phyloP scores from a whole-genome alignment of 139 green algal species.

The Chlorokybus atmophyticus region DNA sequence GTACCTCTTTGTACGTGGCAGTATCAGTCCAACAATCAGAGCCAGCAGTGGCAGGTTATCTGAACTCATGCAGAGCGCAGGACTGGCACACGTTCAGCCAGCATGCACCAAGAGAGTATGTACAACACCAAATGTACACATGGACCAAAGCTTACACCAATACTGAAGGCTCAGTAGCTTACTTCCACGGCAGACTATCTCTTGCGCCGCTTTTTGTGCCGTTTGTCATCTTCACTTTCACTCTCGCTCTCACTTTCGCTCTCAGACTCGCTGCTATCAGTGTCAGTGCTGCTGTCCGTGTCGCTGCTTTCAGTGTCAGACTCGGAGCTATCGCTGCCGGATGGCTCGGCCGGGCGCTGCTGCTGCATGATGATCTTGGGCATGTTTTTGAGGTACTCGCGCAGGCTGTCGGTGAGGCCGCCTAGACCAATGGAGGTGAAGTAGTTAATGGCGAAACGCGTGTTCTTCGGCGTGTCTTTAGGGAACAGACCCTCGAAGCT shows the following conservation, averaged over 20 bases:
- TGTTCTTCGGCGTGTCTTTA: conserved; percentile 63
- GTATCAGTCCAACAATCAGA: too few relatives aligned
- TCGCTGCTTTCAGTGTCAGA: not conserved
- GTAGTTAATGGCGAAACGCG: conserved; percentile 99
- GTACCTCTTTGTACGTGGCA: too few relatives aligned
- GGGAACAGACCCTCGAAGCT: conserved; percentile 81
- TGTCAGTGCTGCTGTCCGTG: conserved; percentile 1
- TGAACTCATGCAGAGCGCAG: too few relatives aligned
- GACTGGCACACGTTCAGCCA: too few relatives aligned
- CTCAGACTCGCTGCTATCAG: not conserved
- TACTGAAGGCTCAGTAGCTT: too few relatives aligned
- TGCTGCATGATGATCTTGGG: conserved; percentile 37
- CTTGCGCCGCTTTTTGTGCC: not conserved
- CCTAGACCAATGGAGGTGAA: conserved; percentile 98
- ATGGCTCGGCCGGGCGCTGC: conserved; percentile 23
- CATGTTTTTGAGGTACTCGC: conserved; percentile 60
- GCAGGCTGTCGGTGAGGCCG: conserved; percentile 82
- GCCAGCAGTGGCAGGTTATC: too few relatives aligned
- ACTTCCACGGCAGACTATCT: too few relatives aligned
- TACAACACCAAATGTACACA: too few relatives aligned
- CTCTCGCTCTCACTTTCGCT: conserved; percentile 1
- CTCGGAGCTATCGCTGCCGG: not conserved
- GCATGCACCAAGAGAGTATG: too few relatives aligned
- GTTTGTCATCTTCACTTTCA: not conserved
- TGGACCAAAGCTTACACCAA: too few relatives aligned